Evolutionary conservation across 306 rosid species (phyloP), one percentile per base, ranked within the genome.

Genomic region (Cyclanthera cordifolia): DNA sequence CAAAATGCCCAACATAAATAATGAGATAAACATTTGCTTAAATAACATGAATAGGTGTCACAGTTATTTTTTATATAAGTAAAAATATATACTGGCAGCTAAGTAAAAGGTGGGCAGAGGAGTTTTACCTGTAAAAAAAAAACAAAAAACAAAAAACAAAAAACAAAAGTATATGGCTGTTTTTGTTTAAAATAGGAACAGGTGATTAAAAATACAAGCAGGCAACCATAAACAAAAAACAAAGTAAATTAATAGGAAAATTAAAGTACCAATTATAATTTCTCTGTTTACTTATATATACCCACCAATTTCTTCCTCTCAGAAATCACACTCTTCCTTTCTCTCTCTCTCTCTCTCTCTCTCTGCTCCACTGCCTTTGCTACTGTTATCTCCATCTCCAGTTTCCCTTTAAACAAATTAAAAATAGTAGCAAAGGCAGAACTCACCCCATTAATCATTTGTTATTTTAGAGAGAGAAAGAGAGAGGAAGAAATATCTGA

Each of bases 361-460:
- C 71, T 45, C 71, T 45, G 14, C 20, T 21, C 21, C 28, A 23
- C 70, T 65, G 70, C 23, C 70, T 45, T 15, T 57, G 52, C 70
- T 46, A 45, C 53, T 43, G 54, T 45, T 45, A 66, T 46, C 54
- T 7, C 3, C 52, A 43, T 46, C 24, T 64, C 43, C 3, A 20
- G 2, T 20, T 34, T 34, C 41, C 9, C 41, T 1, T 34, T 5
- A n/a, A n/a, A n/a, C n/a, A n/a, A n/a, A n/a, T 4, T 2, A 32
- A 32, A 32, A 32, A 32, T 34, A 4, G 68, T 37, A 43, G 51
- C 69, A 21, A 51, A 41, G 69, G 69, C 52, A 23, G 34, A 24
- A 0, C 20, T 0, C 3, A 37, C 4, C 9, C 50, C 28, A 61
- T 61, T 34, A 34, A 34, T 16, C 2, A 27, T 15, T 34, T 60